These are phyloP conservation scores for Polygonum maritimum DNA, from an alignment of 148 eudicot genomes.

Conservation along the genomic window DNA sequence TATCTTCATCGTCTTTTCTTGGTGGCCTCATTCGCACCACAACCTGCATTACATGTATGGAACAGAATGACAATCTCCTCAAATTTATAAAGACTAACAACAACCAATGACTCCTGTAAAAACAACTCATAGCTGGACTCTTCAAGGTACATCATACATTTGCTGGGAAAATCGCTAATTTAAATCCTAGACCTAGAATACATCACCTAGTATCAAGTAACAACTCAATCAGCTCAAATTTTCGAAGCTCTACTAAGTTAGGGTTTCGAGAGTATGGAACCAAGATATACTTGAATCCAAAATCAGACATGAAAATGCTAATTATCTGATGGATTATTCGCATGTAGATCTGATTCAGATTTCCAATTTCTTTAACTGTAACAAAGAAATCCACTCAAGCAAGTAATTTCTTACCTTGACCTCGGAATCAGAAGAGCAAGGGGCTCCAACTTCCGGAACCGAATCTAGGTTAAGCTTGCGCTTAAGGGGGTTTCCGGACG, in stretches of 20 bases:
- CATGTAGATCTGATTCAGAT: background rate
- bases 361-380: background rate
- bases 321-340: background rate
- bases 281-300: background rate
- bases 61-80: background rate
- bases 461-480: constrained; percentile 50
- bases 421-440: constrained; percentile 58
- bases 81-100: background rate
- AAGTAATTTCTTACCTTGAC: constrained; percentile 44
- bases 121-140: background rate
- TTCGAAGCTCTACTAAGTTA: background rate
- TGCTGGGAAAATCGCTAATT: background rate
- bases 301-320: background rate
- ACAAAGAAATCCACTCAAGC: background rate
- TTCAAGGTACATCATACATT: background rate
- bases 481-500: constrained; percentile 34
- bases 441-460: constrained; percentile 24
- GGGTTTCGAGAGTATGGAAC: background rate
- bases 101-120: background rate
- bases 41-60: constrained; percentile 30
- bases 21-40: constrained; percentile 82
- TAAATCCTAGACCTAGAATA: background rate
- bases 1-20: constrained; percentile 65
- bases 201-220: background rate
- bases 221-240: no score